Evolutionary conservation across 176 grass and related monocot species (phyloP).

Genomic region (Aegilops tauschii): DNA sequence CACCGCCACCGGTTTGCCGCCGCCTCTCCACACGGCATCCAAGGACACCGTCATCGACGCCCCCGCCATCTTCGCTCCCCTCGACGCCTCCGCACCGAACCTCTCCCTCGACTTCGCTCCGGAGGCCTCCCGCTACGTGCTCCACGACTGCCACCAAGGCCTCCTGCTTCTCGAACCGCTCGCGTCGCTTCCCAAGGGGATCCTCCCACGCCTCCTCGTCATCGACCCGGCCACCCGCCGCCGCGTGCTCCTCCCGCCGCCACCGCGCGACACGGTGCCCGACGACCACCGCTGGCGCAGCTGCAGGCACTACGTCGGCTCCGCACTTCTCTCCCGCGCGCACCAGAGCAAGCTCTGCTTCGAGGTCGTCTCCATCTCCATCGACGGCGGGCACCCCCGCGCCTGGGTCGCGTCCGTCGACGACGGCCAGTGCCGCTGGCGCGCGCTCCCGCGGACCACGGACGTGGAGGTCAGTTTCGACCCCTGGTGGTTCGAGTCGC

Average conservation of each 20-base stretch:
- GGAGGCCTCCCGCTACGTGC: not conserved
- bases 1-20: not conserved
- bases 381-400: not conserved
- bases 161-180: constrained; percentile 2
- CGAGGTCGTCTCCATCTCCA: constrained; percentile 14
- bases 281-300: not conserved
- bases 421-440: not conserved
- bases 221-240: not conserved
- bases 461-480: not conserved
- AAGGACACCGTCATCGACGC: not conserved
- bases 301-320: not conserved
- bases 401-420: constrained; percentile 5
- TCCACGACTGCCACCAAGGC: constrained; percentile 22
- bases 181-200: not conserved
- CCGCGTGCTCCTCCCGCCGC: not conserved
- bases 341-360: constrained; percentile 12
- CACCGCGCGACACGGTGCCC: not conserved
- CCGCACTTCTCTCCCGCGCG: not conserved
- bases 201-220: not conserved
- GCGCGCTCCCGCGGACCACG: not conserved
- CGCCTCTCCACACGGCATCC: not conserved
- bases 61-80: constrained; percentile 5
- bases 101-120: constrained; percentile 9
- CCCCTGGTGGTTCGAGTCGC: constrained; percentile 7
- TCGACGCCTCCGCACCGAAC: not conserved